Evolutionary conservation across 2,329 filamentous ascomycete genomes (phyloP), one percentile per base, ranked within the genome.

Genomic region (Cladosporium sp.): DNA sequence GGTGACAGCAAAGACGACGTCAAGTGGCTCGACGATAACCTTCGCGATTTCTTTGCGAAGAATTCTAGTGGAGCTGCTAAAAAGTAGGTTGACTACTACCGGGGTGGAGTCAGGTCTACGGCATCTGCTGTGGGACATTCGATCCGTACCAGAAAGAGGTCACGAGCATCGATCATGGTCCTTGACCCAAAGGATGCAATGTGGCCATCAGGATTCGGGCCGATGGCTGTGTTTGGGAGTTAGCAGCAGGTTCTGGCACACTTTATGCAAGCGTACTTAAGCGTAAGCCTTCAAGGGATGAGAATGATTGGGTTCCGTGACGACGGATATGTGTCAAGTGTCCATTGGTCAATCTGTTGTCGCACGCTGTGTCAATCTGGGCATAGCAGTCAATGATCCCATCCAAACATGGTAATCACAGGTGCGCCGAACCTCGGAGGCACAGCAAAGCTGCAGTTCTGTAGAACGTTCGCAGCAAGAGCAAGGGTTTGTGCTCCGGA

Each of bases 1-100:
- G 88, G 88, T 0, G 80, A 87, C n/a, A 88, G 82, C 64, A 82
- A 81, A 59, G 84, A 87, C 34, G 89, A 92, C 70, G 81, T 87
- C 2, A 82, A 83, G 66, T 92, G 88, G 87, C 75, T 92, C 42
- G 86, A 92, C 67, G 76, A 83, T 28, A 82, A 82, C 63, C 69
- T 90, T 59, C 77, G 74, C 15, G 72, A 73, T 6, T 82, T 88
- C 54, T 82, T 86, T 60, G 73, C 30, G 28, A 49, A 45, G 14
- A 45, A 58, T 37, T 22, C 43, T 28, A 30, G 43, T 25, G 28
- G 28, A 47, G 43, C 22, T 9, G 15, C 25, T 28, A 8, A 20
- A 14, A 30, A 17, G 43, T 30, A 34, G 30, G 11, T 9, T 34
- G 7, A 8, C 3, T 12, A 34, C 25, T 25, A 25, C 6, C 25